Base-by-base conservation (phyloP, 2,329 filamentous ascomycete species). In the Hypomyces perniciosus region DNA sequence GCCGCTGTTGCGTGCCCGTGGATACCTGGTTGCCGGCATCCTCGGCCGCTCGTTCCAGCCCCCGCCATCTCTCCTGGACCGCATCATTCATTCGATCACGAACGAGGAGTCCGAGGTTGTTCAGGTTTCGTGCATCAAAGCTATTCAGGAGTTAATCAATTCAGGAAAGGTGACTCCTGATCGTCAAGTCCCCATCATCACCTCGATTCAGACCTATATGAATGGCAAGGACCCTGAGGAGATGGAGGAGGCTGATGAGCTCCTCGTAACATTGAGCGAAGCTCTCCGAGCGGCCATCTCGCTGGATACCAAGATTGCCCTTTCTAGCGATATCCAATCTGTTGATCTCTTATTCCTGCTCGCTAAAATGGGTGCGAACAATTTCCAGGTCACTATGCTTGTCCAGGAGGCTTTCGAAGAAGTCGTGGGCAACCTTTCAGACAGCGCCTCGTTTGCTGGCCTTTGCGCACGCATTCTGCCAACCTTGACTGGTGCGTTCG, bases 361-460 rank as follows among this genome's bases (percentile, higher is more conserved):
- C 54, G 92, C 90, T 26, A 93, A 90, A 66, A 84, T 91, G 63
- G 90, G 90, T 29, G 88, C 92, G 0, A 83, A 80, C 54, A 97
- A 95, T 70, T 95, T 95, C 72, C 91, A 96, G 66, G 81, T 96
- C 43, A 90, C 86, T 1, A 85, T 91, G 72, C 75, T 96, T 46
- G 86, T 97, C 27, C 86, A 83, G 34, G 93, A 99, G 68, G 85
- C 89, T 0, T 95, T 99, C 62, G 92, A 97, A 66, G 89, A 93
- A 40, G 84, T 96, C 51, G 86, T 91, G 5, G 75, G 79, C 46
- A 78, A 75, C 1, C 79, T 95, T 52, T 74, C 86, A 2, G 81
- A 84, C 26, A 72, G 78, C 6, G 81, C 87, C 7, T 79, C 83
- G 1, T 99, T 92, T 66, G 78, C 85, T 44, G 81, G 81, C 8